Conservation (phyloP, 2,329 filamentous ascomycete species). For the Orbilia blumenaviensis region DNA sequence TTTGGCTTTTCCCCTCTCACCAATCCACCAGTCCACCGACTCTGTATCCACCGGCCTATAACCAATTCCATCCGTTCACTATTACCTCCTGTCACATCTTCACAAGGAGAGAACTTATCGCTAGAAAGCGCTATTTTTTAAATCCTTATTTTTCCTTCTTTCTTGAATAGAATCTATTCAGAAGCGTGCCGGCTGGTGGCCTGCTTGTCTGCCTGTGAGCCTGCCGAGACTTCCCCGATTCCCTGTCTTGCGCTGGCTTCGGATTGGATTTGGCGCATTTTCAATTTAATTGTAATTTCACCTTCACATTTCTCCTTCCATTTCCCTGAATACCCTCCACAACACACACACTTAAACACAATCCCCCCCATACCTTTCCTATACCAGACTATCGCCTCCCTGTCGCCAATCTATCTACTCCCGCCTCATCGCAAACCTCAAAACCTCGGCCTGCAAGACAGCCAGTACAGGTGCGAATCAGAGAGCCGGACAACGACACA, state of each 20-base stretch:
- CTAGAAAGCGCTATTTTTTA: too few relatives aligned
- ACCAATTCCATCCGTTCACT: too few relatives aligned
- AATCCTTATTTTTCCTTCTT: too few relatives aligned
- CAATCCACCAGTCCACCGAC: neutral
- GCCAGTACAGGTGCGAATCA: too few relatives aligned
- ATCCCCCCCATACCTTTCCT: neutral
- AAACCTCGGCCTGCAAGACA: slow-evolving; percentile 1
- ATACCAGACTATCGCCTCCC: neutral
- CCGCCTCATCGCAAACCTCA: neutral
- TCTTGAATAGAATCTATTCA: slow-evolving; percentile 1
- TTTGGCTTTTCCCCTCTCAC: neutral
- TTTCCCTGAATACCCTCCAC: neutral
- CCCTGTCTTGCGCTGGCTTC: slow-evolving; percentile 35
- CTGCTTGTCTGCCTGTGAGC: neutral
- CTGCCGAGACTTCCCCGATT: slow-evolving; percentile 32
- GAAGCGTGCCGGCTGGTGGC: neutral
- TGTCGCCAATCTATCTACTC: slow-evolving; percentile 13
- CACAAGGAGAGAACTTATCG: too few relatives aligned
- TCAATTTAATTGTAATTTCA: slow-evolving; percentile 15
- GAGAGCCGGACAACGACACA: neutral
- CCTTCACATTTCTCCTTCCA: slow-evolving; percentile 20
- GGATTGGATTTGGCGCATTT: slow-evolving; percentile 17
- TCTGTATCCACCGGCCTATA: too few relatives aligned
- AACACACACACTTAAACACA: neutral
- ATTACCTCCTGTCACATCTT: too few relatives aligned